Conservation (phyloP, 2,329 filamentous ascomycete species). For the Escovopsis sp. region DNA sequence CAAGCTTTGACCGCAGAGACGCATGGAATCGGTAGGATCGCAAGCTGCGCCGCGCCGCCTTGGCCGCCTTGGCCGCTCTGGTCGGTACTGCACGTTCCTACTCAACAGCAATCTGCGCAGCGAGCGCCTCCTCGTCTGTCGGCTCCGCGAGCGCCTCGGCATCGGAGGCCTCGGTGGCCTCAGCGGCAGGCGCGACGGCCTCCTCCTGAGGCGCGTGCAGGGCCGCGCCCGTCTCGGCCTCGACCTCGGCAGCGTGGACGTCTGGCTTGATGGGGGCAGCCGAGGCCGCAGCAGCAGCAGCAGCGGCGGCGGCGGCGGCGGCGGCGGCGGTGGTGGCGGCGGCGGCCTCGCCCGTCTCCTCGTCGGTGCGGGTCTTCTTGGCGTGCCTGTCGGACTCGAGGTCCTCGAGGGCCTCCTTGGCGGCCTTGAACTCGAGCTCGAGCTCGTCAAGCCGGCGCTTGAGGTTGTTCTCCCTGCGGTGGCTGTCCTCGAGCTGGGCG, state of each 20-base stretch:
- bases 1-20: no score
- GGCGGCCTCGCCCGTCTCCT: slow-evolving; percentile 3
- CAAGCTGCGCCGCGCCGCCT: no score
- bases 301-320: background rate
- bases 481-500: slow-evolving; percentile 58
- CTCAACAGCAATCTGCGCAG: background rate
- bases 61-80: no score
- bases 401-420: slow-evolving; percentile 8
- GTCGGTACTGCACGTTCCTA: background rate
- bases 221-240: background rate
- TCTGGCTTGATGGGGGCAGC: background rate
- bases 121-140: background rate
- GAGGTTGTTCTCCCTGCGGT: slow-evolving; percentile 64
- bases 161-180: slow-evolving; percentile 2
- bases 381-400: slow-evolving; percentile 12
- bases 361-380: slow-evolving; percentile 14
- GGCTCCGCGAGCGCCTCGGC: background rate
- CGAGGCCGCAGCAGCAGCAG: no score
- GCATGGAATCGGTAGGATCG: no score
- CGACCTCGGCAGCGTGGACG: slow-evolving; percentile 1
- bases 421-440: slow-evolving; percentile 41
- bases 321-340: background rate
- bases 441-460: slow-evolving; percentile 72
- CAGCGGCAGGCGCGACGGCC: background rate
- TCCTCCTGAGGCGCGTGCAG: no score